phyloP scores from a whole-genome alignment of 2,329 filamentous ascomycete species.

The Neurospora sp. region DNA sequence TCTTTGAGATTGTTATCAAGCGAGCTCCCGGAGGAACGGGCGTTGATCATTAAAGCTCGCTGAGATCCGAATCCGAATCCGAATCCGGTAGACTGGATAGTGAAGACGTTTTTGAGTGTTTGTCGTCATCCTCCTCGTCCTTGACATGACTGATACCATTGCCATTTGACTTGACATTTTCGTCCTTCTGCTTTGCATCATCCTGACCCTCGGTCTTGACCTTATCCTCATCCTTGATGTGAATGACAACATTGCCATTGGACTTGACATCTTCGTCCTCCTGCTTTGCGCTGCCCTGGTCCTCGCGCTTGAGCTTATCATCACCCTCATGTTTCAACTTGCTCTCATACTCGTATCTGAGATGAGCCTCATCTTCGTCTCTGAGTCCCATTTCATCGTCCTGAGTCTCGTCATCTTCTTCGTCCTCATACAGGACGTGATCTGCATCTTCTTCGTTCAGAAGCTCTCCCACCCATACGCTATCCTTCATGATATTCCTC shows the following conservation, averaged over 20 bases:
- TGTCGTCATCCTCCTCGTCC: background rate
- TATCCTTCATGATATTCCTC: slow-evolving; percentile 51
- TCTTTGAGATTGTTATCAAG: background rate
- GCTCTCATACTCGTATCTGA: background rate
- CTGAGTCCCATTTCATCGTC: background rate
- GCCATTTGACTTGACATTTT: background rate
- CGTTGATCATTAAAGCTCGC: background rate
- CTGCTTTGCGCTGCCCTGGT: no score
- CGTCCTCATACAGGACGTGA: slow-evolving; percentile 25
- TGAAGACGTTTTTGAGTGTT: background rate
- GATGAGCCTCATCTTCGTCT: background rate
- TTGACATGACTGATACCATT: background rate
- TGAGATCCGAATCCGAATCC: background rate
- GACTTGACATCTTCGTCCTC: background rate
- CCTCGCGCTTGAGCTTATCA: background rate
- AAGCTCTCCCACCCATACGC: slow-evolving; percentile 55
- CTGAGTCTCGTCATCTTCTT: slow-evolving; percentile 3
- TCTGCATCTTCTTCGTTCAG: slow-evolving; percentile 57
- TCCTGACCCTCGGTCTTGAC: background rate
- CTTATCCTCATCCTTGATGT: background rate
- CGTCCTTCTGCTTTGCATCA: background rate
- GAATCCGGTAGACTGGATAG: background rate
- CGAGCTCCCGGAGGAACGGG: background rate
- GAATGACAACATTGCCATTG: background rate
- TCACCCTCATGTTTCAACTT: background rate